Conservation (phyloP, 1,139 yeast species). For the Lodderomyces oxycetoniae region DNA sequence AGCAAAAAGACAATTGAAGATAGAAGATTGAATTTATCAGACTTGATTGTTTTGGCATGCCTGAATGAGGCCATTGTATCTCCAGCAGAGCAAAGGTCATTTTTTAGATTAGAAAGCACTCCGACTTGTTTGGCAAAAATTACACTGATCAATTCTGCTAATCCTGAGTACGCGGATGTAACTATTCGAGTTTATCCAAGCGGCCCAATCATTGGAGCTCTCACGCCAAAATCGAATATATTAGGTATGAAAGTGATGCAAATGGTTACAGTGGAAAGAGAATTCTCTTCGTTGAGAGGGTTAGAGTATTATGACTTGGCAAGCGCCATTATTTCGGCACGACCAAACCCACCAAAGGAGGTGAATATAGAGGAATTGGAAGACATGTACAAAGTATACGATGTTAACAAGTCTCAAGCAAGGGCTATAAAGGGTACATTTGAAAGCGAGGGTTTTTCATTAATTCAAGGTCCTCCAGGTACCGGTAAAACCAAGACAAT, state of each 20-base stretch:
- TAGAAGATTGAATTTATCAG: conserved; percentile 65
- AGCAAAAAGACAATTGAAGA: conserved; percentile 49
- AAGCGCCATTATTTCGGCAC: conserved; percentile 59
- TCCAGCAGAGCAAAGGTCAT: conserved; percentile 16
- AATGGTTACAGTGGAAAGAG: conserved; percentile 91
- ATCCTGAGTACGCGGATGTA: conserved; percentile 64
- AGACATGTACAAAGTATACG: conserved; percentile 42
- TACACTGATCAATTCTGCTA: conserved; percentile 61
- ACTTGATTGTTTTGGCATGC: conserved; percentile 65
- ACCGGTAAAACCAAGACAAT: conserved; percentile 98
- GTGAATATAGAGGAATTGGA: conserved; percentile 34
- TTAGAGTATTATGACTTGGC: conserved; percentile 74
- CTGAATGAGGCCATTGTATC: conserved; percentile 24
- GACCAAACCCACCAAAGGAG: conserved; percentile 44
- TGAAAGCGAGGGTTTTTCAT: conserved; percentile 67
- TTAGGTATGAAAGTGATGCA: conserved; percentile 73
- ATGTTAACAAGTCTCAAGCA: conserved; percentile 86
- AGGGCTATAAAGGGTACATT: conserved; percentile 76
- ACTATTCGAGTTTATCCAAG: conserved; percentile 62
- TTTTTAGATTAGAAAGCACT: conserved; percentile 26
- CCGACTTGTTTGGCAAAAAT: conserved; percentile 73
- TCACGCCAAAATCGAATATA: conserved; percentile 62
- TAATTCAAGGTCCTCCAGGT: conserved; percentile 98
- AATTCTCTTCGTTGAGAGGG: conserved; percentile 77
- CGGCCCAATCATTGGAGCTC: conserved; percentile 46